Evolutionary conservation across 768 basidiomycete genomes (phyloP), one percentile per base, ranked within the genome.

Genomic region (Hericium alpestre): DNA sequence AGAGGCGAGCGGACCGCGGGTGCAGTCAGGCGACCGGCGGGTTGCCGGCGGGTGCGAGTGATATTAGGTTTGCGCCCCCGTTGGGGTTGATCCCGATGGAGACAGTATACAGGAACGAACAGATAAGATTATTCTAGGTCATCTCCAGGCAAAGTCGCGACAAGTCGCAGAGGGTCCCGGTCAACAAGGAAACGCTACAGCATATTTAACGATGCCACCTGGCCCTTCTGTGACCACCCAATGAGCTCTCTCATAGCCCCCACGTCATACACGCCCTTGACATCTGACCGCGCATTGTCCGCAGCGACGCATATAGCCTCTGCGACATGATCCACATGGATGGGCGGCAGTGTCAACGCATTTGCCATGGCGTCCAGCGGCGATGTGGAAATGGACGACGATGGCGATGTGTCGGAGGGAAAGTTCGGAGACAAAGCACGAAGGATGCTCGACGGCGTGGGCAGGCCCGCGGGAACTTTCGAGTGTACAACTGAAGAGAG

Each of bases 241-340:
- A 91, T 79, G 51, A 93, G 69, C 64, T 82, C 76, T 59, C 86
- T 78, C 86, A 95, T 94, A 62, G 76, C 74, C 57, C 66, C 68
- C 56, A 93, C 89, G 10, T 78, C 84, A 27, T 92, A 73, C 20
- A 85, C 80, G 46, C 89, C 90, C 54, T 66, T 67, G 50, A 91
- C 72, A 46, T 76, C 75, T 37, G 54, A 13, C 10, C 71, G 73
- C 51, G 66, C 65, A 39, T 72, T 71, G 64, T 83, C 78, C 57
- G 85, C 73, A 38, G 80, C 78, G 18, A 84, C 76, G 58, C 87
- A 83, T 7, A 92, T 79, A 0, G 93, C 90, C 63, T 86, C 82
- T 2, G 87, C 96, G 48, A 98, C 92, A 60, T 93, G 91, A 64
- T 99, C 96, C 20, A 97, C 93, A 65, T 98, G 95, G 46, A 98